Evolutionary conservation across 2,329 filamentous ascomycete genomes (phyloP).

Genomic region (Penicillium freii): DNA sequence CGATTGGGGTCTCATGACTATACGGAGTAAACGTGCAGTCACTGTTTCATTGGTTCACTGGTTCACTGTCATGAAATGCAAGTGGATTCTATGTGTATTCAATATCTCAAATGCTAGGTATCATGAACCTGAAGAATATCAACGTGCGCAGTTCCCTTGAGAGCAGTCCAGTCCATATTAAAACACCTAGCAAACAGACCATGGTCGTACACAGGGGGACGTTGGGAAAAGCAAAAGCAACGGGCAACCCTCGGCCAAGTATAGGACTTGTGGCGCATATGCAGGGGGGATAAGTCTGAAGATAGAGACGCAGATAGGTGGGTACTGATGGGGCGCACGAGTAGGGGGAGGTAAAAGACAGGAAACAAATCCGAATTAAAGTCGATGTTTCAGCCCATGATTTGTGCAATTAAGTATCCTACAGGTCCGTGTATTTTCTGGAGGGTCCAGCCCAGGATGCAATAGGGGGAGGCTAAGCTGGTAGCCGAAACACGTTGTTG

Average conservation of each 20-base stretch:
- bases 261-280: constrained; percentile 11
- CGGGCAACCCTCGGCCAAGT: neutral
- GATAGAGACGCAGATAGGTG: neutral
- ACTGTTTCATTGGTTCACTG: neutral
- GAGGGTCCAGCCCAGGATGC: constrained; percentile 1
- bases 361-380: neutral
- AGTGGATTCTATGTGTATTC: neutral
- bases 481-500: constrained; percentile 2
- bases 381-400: constrained; percentile 3
- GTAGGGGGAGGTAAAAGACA: neutral
- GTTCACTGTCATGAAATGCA: neutral
- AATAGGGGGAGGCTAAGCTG: constrained; percentile 2
- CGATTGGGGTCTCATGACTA: neutral
- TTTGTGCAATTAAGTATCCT: constrained; percentile 9
- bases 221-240: neutral
- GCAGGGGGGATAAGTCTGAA: constrained; percentile 5
- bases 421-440: constrained; percentile 3
- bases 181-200: constrained; percentile 10
- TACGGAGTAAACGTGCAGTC: neutral
- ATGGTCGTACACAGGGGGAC: constrained; percentile 3
- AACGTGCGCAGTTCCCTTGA: neutral
- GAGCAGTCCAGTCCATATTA: constrained; percentile 6
- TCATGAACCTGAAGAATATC: neutral
- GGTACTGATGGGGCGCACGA: neutral
- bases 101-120: neutral